Evolutionary conservation across 164 flowering plant genomes (phyloP).

Genomic region (Litsea cubeba): DNA sequence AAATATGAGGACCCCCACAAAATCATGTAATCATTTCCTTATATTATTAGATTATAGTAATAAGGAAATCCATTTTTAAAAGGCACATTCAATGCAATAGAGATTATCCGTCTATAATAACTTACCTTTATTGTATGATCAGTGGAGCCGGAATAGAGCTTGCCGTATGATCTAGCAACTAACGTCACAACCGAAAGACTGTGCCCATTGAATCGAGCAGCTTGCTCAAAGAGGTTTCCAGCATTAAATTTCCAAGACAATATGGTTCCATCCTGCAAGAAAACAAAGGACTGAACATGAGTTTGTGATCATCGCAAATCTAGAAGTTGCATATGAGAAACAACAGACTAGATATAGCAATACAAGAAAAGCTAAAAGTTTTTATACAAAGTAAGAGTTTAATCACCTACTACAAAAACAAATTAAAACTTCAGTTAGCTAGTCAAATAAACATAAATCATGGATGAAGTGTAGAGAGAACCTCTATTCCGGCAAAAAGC

Average conservation of each 20-base stretch:
- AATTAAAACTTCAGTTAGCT: background rate
- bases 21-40: no score
- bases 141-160: constrained; percentile 93
- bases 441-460: background rate
- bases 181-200: constrained; percentile 67
- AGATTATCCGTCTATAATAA: background rate
- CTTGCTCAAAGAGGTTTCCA: constrained; percentile 75
- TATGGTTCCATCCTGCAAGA: constrained; percentile 77
- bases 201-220: constrained; percentile 77
- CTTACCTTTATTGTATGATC: constrained; percentile 76
- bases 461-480: constrained; percentile 13
- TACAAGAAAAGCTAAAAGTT: background rate
- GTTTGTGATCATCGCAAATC: background rate
- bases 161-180: constrained; percentile 67
- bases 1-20: no score
- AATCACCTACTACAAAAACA: background rate
- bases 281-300: background rate
- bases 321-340: background rate
- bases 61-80: background rate
- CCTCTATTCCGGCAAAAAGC: constrained; percentile 93
- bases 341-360: background rate
- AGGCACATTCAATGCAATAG: no score
- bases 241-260: constrained; percentile 81
- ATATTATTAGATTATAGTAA: no score
- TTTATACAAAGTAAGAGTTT: background rate